Percentiles rank a stretch among this genome's conserved stretches.
Conservation (phyloP, 1,284 basidiomycete genomes). For the Cronartium quercuum region DNA sequence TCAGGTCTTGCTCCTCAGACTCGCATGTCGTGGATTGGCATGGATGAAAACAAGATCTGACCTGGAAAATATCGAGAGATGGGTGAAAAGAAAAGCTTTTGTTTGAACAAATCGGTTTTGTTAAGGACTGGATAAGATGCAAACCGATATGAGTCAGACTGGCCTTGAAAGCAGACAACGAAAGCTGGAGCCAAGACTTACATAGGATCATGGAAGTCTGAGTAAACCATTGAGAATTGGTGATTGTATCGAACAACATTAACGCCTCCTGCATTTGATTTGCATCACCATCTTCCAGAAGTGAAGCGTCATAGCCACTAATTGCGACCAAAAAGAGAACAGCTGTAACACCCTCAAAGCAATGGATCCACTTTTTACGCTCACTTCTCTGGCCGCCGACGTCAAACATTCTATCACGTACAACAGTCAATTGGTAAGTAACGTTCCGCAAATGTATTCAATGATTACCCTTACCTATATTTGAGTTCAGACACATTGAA, state of each 20-base stretch:
- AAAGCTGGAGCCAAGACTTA: slow-evolving; percentile 4
- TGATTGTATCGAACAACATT: slow-evolving; percentile 93
- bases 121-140: slow-evolving; percentile 42
- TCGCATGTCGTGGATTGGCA: neutral
- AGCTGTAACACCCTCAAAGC: slow-evolving; percentile 58
- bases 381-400: slow-evolving; percentile 86
- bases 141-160: neutral
- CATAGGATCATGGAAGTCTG: slow-evolving; percentile 69
- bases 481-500: slow-evolving; percentile 56
- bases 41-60: neutral
- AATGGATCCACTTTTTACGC: slow-evolving; percentile 60
- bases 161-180: slow-evolving; percentile 35
- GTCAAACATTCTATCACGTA: slow-evolving; percentile 63
- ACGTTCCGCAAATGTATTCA: neutral
- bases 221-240: slow-evolving; percentile 90
- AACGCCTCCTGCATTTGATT: slow-evolving; percentile 96
- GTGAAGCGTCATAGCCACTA: slow-evolving; percentile 83
- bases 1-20: neutral
- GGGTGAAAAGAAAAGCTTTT: slow-evolving; percentile 71
- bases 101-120: slow-evolving; percentile 67
- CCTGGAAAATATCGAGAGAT: slow-evolving; percentile 64
- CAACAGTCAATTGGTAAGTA: neutral
- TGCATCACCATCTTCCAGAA: slow-evolving; percentile 89
- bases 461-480: slow-evolving; percentile 8
- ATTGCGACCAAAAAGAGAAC: slow-evolving; percentile 79